Base-by-base conservation (phyloP, 1,284 basidiomycete genomes). In the Cutaneotrichosporon sp. region DNA sequence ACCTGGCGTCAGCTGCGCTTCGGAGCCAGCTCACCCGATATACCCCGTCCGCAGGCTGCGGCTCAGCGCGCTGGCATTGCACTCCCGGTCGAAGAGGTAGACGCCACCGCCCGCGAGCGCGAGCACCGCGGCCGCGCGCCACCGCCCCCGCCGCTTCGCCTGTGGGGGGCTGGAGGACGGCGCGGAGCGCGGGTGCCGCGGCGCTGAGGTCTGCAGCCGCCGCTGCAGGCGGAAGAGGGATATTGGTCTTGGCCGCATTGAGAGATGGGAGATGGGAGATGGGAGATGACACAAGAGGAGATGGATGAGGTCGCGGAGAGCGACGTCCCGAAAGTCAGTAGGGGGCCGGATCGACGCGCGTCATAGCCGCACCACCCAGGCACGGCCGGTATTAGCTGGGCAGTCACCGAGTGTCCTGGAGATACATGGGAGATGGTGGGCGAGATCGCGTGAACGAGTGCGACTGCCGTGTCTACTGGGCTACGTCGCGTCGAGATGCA, bases 31-130 rank as follows among this genome's bases (percentile, higher is more conserved):
- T 69, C 53, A 81, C 78, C 79, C 89, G 43, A 87, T 85, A 81
- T 84, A 87, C 10, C 87, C 79, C 1, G 89, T 90, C 60, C 87
- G 80, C 52, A 87, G 56, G 70, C 87, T 90, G 54, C 90, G 80
- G 4, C 73, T 74, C 2, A 89, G 75, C 0, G 90, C 85, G 29
- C 87, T 87, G 0, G 89, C 90, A 72, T 90, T 88, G 69, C 83
- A 85, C 18, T 84, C 70, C 54, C 76, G 81, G 71, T 92, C 90
- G 4, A 82, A 68, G 5, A 80, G 68, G 72, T 84, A 90, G 7
- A 83, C 71, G 0, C 77, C 73, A 0, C 83, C 84, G 9, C 84
- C 65, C 0, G 82, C 80, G 8, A 59, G 68, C 7, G 65, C 68
- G 20, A 72, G n/a, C 10, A 49, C 27, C 4, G 31, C 57, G 0